These are phyloP conservation scores for Leishmania martiniquensis DNA, from an alignment of 208 protist genomes.

Conservation along the genomic window DNA sequence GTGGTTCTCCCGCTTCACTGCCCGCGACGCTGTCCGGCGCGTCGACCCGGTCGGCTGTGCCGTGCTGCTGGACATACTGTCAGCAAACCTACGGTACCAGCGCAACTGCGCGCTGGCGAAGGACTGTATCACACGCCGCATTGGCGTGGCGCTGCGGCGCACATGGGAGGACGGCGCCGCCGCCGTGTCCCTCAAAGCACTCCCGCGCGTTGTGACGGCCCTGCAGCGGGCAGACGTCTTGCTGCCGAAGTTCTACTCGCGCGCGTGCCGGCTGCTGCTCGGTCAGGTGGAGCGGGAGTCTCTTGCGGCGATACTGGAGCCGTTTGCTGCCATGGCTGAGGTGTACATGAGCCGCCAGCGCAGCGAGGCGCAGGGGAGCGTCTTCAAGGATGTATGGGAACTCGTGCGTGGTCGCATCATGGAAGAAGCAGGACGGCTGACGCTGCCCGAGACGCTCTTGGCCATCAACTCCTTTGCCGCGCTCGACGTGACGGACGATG, in stretches of 20 bases:
- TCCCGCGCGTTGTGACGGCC: conserved; percentile 41
- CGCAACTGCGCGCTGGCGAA: conserved; percentile 44
- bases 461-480: conserved; percentile 76
- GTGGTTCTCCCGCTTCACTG: conserved; percentile 81
- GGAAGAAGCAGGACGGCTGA: conserved; percentile 24
- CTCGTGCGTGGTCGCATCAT: conserved; percentile 66
- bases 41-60: conserved; percentile 47
- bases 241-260: conserved; percentile 71
- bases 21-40: conserved; percentile 53
- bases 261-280: conserved; percentile 69
- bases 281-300: conserved; percentile 55
- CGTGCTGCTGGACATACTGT: conserved; percentile 52
- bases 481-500: conserved; percentile 65
- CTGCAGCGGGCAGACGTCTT: conserved; percentile 61
- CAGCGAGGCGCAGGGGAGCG: conserved; percentile 41
- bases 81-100: conserved; percentile 29
- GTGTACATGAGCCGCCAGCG: conserved; percentile 61
- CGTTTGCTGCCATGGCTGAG: conserved; percentile 64
- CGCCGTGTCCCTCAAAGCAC: conserved; percentile 29
- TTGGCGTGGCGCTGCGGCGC: conserved; percentile 32
- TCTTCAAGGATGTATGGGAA: conserved; percentile 86
- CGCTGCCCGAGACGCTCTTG: conserved; percentile 39
- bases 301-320: conserved; percentile 49
- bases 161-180: conserved; percentile 10
- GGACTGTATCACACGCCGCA: conserved; percentile 33